Evolutionary conservation across 768 basidiomycete genomes (phyloP).

Genomic region (Rhizopogon roseolus): DNA sequence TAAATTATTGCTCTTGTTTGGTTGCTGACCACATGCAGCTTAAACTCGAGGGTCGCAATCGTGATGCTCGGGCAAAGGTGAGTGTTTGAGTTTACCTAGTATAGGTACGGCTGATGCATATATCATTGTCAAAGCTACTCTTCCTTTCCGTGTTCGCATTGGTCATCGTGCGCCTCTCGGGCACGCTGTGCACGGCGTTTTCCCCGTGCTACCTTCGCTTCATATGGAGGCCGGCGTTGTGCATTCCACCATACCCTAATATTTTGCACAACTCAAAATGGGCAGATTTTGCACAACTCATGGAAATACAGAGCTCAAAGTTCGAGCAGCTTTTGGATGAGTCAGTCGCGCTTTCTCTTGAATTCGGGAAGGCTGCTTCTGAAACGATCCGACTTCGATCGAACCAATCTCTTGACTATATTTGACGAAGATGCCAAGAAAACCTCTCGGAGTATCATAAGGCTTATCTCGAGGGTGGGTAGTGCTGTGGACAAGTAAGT

Average conservation of each 20-base stretch:
- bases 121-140: constrained; percentile 46
- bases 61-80: no score
- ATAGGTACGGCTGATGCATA: constrained; percentile 41
- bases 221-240: constrained; percentile 44
- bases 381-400: background rate
- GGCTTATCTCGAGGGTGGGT: constrained; percentile 56
- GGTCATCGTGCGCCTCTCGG: constrained; percentile 34
- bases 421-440: constrained; percentile 61
- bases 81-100: no score
- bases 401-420: constrained; percentile 43
- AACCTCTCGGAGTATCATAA: constrained; percentile 54
- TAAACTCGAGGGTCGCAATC: no score
- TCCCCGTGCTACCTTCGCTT: constrained; percentile 61
- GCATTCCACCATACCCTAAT: constrained; percentile 18
- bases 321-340: constrained; percentile 39
- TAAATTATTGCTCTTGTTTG: no score
- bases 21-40: no score
- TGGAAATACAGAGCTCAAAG: constrained; percentile 53
- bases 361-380: no score
- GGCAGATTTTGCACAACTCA: constrained; percentile 60
- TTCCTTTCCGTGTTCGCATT: constrained; percentile 47
- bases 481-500: constrained; percentile 71
- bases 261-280: constrained; percentile 25
- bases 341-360: no score
- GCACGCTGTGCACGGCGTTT: constrained; percentile 42